Evolutionary conservation across 352 stramenopile species (phyloP).

Genomic region (Pythium grandisporangium): DNA sequence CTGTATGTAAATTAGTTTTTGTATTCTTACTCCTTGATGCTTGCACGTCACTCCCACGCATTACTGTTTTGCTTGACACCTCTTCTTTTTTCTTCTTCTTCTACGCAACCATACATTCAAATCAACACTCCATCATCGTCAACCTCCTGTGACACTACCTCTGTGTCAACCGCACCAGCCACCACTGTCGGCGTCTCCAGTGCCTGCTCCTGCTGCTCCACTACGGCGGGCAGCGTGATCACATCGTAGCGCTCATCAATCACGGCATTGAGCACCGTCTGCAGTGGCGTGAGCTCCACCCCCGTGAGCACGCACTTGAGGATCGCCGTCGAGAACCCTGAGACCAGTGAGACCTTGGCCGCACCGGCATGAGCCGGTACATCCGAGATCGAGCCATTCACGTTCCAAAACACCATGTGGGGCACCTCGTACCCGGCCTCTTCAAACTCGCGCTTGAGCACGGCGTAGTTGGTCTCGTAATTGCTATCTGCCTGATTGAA

Average conservation of each 20-base stretch:
- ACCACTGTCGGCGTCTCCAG: too few species aligned
- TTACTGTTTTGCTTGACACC: too few species aligned
- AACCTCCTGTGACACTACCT: too few species aligned
- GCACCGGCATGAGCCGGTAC: constrained; percentile 16
- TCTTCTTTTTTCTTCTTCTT: too few species aligned
- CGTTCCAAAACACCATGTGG: constrained; percentile 74
- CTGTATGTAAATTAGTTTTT: too few species aligned
- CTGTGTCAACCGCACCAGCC: too few species aligned
- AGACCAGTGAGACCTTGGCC: constrained; percentile 37
- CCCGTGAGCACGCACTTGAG: constrained; percentile 24
- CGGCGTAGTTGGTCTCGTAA: constrained; percentile 32
- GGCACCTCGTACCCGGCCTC: constrained; percentile 26
- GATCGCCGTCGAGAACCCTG: constrained; percentile 35
- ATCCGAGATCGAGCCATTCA: constrained; percentile 29
- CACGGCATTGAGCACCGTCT: constrained; percentile 21
- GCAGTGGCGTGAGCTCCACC: constrained; percentile 17
- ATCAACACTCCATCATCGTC: too few species aligned
- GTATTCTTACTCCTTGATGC: too few species aligned
- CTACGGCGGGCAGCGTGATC: constrained; percentile 37
- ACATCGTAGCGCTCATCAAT: constrained; percentile 29
- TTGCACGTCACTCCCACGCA: too few species aligned
- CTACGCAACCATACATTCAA: too few species aligned
- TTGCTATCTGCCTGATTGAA: constrained; percentile 39
- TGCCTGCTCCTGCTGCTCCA: too few species aligned
- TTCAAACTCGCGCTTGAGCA: constrained; percentile 26